Conservation (phyloP, 106 monocot species). For the Ottelia alismoides region DNA sequence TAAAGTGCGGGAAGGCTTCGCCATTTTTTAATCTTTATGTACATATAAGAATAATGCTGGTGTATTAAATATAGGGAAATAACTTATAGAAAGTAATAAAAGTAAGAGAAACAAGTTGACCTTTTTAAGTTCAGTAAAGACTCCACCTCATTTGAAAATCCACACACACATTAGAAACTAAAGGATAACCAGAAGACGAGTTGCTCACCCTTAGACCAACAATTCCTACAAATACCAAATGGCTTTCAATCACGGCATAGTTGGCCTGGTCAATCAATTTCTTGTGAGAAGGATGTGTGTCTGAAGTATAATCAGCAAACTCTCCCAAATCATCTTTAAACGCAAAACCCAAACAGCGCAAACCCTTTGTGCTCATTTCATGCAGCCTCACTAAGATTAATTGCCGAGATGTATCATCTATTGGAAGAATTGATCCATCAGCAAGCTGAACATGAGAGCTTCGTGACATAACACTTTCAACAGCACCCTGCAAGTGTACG, state of each 20-base stretch:
- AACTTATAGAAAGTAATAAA: too few relatives aligned
- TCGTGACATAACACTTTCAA: slow-evolving; percentile 50
- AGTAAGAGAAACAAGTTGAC: too few relatives aligned
- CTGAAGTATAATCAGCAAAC: slow-evolving; percentile 42
- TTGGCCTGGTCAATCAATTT: slow-evolving; percentile 52
- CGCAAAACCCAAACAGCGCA: slow-evolving; percentile 62
- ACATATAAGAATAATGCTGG: too few relatives aligned
- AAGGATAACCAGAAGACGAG: not conserved
- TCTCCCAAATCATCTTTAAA: slow-evolving; percentile 57
- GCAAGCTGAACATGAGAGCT: slow-evolving; percentile 32
- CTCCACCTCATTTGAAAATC: too few relatives aligned
- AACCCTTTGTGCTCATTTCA: slow-evolving; percentile 64
- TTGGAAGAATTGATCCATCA: slow-evolving; percentile 45
- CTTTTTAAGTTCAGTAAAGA: too few relatives aligned
- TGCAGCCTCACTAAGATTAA: slow-evolving; percentile 30
- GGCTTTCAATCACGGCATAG: slow-evolving; percentile 46
- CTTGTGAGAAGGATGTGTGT: slow-evolving; percentile 42
- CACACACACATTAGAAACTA: too few relatives aligned
- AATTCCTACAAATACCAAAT: slow-evolving; percentile 42
- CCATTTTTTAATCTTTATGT: too few relatives aligned
- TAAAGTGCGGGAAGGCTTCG: too few relatives aligned
- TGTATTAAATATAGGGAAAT: too few relatives aligned
- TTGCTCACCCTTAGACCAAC: slow-evolving; percentile 43
- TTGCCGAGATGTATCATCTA: slow-evolving; percentile 31
- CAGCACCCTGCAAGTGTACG: slow-evolving; percentile 41